phyloP scores from a whole-genome alignment of 495 filamentous ascomycete genomes.

The Podospora tetraspora region DNA sequence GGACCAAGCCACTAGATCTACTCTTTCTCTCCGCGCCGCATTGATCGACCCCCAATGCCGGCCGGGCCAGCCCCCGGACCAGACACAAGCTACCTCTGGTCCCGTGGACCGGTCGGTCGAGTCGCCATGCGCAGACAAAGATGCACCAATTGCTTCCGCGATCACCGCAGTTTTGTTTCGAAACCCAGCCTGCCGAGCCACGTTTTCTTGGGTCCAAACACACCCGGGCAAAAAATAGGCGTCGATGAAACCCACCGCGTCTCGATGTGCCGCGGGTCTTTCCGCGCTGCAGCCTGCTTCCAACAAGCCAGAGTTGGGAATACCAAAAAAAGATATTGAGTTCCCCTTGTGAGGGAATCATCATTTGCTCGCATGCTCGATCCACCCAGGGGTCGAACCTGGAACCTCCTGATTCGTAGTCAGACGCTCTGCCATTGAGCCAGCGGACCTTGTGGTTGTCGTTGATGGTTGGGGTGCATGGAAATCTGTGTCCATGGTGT shows the following conservation, averaged over 20 bases:
- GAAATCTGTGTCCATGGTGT: too few relatives aligned
- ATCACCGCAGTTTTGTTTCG: background rate
- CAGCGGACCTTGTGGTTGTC: too few relatives aligned
- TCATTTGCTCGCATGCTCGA: too few relatives aligned
- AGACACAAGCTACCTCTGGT: background rate
- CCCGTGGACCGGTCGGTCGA: background rate
- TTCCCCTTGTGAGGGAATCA: too few relatives aligned
- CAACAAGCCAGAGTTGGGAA: too few relatives aligned
- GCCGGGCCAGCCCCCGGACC: background rate
- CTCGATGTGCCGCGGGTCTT: background rate
- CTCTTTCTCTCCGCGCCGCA: background rate
- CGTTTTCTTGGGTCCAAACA: slow-evolving; percentile 1
- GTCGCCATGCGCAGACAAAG: background rate
- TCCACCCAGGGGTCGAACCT: background rate
- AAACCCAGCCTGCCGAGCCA: slow-evolving; percentile 1
- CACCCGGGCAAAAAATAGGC: slow-evolving; percentile 2
- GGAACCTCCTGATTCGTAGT: too few relatives aligned
- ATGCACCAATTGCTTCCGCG: background rate
- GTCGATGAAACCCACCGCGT: slow-evolving; percentile 5
- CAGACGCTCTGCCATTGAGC: too few relatives aligned
- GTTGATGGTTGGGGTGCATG: too few relatives aligned
- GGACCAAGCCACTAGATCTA: background rate
- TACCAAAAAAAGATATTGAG: too few relatives aligned
- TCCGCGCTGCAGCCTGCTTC: background rate
- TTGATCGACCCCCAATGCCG: background rate